A percentile compares a stretch with the other conserved stretches of the same genome.
phyloP scores from a whole-genome alignment of 306 rosid species.

The Pyrus communis region DNA sequence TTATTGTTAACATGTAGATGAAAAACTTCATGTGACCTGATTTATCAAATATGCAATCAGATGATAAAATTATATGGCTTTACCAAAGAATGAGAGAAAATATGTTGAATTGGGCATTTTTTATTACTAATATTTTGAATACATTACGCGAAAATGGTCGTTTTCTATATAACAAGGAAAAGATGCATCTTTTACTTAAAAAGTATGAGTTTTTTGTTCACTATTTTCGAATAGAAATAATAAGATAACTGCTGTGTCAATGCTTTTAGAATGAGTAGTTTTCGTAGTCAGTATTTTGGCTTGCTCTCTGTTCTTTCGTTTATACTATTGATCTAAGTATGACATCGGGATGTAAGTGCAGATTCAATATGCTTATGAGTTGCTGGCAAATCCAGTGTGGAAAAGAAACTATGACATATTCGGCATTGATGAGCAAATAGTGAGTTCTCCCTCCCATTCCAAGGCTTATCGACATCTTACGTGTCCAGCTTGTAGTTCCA shows the following conservation, averaged over 20 bases:
- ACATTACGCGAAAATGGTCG: neutral
- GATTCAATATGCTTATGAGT: conserved; percentile 87
- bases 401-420: conserved; percentile 78
- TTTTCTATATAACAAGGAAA: neutral
- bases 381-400: conserved; percentile 71
- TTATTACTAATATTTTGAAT: neutral
- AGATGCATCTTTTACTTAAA: neutral
- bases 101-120: neutral
- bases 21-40: neutral
- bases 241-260: neutral
- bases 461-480: neutral
- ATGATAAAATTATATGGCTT: neutral
- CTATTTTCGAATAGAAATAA: neutral
- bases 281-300: conserved; percentile 1
- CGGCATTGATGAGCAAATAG: conserved; percentile 73
- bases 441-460: conserved; percentile 34
- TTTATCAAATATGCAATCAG: neutral
- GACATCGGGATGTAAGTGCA: conserved; percentile 22
- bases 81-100: neutral
- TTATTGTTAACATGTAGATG: neutral
- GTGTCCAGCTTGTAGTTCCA: neutral
- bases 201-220: neutral
- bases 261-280: neutral
- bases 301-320: conserved; percentile 10
- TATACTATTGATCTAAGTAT: neutral